These are phyloP conservation scores for Auricularia cornea DNA, from an alignment of 768 basidiomycete genomes.

Conservation along the genomic window DNA sequence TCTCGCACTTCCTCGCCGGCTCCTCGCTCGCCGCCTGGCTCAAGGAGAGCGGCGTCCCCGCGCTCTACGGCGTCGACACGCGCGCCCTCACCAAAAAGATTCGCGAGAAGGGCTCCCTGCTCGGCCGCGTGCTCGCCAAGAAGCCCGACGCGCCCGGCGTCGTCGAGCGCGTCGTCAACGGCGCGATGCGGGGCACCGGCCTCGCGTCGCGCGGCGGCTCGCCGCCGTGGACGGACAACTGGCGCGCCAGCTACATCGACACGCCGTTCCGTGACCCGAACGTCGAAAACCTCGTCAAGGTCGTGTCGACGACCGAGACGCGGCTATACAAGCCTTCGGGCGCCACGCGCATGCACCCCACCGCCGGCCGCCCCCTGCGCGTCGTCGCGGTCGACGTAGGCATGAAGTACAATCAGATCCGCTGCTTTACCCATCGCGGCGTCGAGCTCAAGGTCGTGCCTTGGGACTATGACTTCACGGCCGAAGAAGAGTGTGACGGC, in stretches of 20 bases:
- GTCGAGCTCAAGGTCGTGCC: slow-evolving; percentile 96
- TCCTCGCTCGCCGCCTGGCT: slow-evolving; percentile 89
- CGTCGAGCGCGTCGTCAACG: slow-evolving; percentile 26
- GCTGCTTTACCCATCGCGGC: slow-evolving; percentile 88
- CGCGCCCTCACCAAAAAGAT: slow-evolving; percentile 95
- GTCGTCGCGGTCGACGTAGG: slow-evolving; percentile 92
- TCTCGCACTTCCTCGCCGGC: slow-evolving; percentile 86
- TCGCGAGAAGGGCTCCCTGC: slow-evolving; percentile 88
- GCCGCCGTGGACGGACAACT: slow-evolving; percentile 42
- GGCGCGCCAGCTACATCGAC: slow-evolving; percentile 80
- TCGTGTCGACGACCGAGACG: slow-evolving; percentile 68
- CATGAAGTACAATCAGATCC: slow-evolving; percentile 99
- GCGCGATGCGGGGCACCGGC: slow-evolving; percentile 30
- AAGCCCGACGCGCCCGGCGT: slow-evolving; percentile 36
- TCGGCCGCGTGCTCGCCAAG: slow-evolving; percentile 73
- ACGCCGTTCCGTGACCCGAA: slow-evolving; percentile 87
- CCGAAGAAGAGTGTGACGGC: slow-evolving; percentile 76
- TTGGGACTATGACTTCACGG: slow-evolving; percentile 88
- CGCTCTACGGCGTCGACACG: slow-evolving; percentile 93
- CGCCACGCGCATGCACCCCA: slow-evolving; percentile 51
- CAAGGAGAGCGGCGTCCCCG: slow-evolving; percentile 89
- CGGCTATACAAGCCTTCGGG: slow-evolving; percentile 57
- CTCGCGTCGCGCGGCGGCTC: slow-evolving; percentile 42
- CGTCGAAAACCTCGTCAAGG: slow-evolving; percentile 79
- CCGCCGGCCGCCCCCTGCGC: slow-evolving; percentile 67